Evolutionary conservation across 352 stramenopile species (phyloP).

Genomic region (Globisporangium splendens): DNA sequence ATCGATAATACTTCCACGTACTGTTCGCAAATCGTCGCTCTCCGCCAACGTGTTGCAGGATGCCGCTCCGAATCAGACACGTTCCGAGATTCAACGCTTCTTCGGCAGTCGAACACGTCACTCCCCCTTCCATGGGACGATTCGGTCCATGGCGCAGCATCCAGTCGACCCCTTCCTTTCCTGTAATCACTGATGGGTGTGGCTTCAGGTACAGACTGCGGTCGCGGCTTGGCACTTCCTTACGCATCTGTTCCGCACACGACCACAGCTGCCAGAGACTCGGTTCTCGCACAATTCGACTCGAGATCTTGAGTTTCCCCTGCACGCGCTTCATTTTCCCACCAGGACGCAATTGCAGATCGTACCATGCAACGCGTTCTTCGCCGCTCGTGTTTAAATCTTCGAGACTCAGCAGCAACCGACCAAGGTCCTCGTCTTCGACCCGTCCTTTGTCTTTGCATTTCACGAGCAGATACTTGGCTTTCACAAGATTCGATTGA

Average conservation of each 20-base stretch:
- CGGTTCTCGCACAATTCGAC: slow-evolving; percentile 79
- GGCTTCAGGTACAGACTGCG: slow-evolving; percentile 83
- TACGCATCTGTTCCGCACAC: slow-evolving; percentile 79
- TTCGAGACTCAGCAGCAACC: slow-evolving; percentile 74
- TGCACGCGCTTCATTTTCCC: slow-evolving; percentile 85
- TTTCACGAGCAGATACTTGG: slow-evolving; percentile 84
- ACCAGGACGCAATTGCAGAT: slow-evolving; percentile 74
- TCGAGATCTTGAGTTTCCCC: slow-evolving; percentile 79
- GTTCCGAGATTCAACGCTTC: slow-evolving; percentile 76
- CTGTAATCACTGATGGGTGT: slow-evolving; percentile 73
- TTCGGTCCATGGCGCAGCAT: slow-evolving; percentile 85
- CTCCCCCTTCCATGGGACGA: slow-evolving; percentile 76
- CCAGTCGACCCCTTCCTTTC: slow-evolving; percentile 79
- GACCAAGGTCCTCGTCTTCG: slow-evolving; percentile 76
- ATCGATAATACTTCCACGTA: slow-evolving; percentile 87
- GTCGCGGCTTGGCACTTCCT: slow-evolving; percentile 64
- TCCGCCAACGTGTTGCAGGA: slow-evolving; percentile 73
- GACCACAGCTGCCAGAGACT: slow-evolving; percentile 83
- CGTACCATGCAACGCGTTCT: slow-evolving; percentile 82
- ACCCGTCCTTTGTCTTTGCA: slow-evolving; percentile 88
- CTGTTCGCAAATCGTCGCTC: slow-evolving; percentile 74
- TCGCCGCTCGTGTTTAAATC: slow-evolving; percentile 82
- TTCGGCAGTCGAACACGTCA: slow-evolving; percentile 82
- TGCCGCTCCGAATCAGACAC: slow-evolving; percentile 58
- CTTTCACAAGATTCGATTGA: slow-evolving; percentile 62